Percentiles rank a stretch among this genome's conserved stretches.
Conservation (phyloP, 495 filamentous ascomycete genomes). For the Clohesyomyces aquaticus region DNA sequence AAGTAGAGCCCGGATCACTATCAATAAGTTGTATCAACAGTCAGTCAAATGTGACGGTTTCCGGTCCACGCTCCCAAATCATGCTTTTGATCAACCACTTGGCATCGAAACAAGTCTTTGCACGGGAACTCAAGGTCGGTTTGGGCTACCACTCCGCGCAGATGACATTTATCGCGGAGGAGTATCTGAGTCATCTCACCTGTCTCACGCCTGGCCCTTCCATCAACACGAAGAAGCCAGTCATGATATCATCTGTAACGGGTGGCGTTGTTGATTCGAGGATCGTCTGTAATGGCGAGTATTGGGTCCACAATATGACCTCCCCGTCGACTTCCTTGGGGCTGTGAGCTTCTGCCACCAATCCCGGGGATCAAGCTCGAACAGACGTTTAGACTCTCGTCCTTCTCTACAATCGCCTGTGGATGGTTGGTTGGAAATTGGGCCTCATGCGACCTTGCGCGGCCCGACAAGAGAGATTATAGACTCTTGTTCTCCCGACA, state of each 20-base stretch:
- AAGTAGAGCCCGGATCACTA: background rate
- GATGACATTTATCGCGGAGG: background rate
- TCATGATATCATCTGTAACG: background rate
- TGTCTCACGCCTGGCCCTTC: background rate
- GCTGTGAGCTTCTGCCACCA: background rate
- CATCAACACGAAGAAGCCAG: background rate
- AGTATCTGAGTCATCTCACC: background rate
- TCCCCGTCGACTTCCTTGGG: background rate
- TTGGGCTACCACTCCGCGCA: conserved; percentile 7
- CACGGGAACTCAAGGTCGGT: conserved; percentile 1
- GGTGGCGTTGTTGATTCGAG: background rate
- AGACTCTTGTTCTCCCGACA: background rate
- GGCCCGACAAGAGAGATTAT: conserved; percentile 51
- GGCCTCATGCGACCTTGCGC: conserved; percentile 65
- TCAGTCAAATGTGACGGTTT: conserved; percentile 20
- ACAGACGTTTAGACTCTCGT: conserved; percentile 50
- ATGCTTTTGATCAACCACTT: background rate
- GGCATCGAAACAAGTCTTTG: background rate
- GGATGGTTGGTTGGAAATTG: conserved; percentile 57
- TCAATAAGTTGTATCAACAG: conserved; percentile 20
- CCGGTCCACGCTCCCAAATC: background rate
- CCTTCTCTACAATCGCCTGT: too few relatives aligned
- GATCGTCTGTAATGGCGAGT: background rate
- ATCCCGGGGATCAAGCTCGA: background rate
- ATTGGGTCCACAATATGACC: background rate